Evolutionary conservation across 345 rosid species (phyloP).

Genomic region (Salix arbutifolia): DNA sequence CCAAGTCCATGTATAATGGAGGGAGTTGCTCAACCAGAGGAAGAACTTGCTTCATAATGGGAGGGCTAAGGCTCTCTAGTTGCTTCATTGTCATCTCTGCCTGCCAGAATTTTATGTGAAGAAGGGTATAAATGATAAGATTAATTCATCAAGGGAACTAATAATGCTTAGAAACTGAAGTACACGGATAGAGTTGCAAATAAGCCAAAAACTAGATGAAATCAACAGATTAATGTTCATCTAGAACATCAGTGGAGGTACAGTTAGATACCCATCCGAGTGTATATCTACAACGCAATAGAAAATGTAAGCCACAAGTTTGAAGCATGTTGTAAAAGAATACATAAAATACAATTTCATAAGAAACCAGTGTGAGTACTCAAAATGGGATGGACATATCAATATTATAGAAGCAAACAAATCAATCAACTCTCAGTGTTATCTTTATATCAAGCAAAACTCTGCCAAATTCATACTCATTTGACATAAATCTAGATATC

Average conservation of each 20-base stretch:
- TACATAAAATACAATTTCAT: not conserved
- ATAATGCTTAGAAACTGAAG: not conserved
- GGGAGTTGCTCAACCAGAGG: conserved; percentile 96
- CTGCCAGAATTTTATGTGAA: conserved; percentile 37
- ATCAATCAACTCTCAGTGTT: not conserved
- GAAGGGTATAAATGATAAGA: not conserved
- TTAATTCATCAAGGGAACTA: not conserved
- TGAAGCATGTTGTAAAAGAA: not conserved
- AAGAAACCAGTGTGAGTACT: not conserved
- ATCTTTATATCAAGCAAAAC: not conserved
- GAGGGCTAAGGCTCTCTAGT: conserved; percentile 83
- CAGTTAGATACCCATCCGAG: not conserved
- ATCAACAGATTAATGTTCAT: not conserved
- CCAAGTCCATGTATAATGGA: conserved; percentile 90
- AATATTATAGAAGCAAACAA: not conserved
- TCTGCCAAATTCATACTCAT: not conserved
- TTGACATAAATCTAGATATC: not conserved
- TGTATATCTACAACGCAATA: not conserved
- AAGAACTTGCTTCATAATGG: conserved; percentile 90
- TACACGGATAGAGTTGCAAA: not conserved
- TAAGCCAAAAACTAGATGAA: not conserved
- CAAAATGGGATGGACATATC: not conserved
- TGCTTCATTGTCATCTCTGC: conserved; percentile 95
- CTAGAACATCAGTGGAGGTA: not conserved
- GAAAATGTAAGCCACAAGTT: not conserved